Evolutionary conservation across 495 filamentous ascomycete species (phyloP).

Genomic region (Talaromyces thailandensis): DNA sequence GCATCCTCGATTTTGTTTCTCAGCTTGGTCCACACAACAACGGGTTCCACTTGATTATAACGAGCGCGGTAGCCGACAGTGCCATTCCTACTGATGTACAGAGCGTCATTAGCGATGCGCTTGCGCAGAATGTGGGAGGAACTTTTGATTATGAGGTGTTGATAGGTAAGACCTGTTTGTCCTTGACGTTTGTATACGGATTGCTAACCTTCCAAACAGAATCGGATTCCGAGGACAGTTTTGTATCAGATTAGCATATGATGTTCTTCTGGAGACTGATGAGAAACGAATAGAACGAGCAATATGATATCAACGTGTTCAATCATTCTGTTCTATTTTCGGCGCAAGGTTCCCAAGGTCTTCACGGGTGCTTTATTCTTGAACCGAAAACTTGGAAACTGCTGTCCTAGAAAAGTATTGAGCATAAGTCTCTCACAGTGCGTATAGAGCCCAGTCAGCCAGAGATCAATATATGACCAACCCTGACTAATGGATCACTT

Average conservation of each 20-base stretch:
- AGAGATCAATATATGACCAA: too few species aligned
- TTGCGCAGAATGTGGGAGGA: constrained; percentile 26
- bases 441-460: too few species aligned
- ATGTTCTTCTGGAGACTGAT: background rate
- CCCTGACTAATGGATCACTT: too few species aligned
- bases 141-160: constrained; percentile 27
- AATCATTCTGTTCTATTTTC: background rate
- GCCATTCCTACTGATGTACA: constrained; percentile 24
- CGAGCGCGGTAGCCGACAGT: constrained; percentile 23
- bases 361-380: too few species aligned
- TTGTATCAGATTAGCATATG: background rate
- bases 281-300: background rate
- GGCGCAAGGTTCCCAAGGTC: too few species aligned
- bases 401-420: too few species aligned
- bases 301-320: background rate
- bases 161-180: background rate
- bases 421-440: too few species aligned
- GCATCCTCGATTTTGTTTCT: constrained; percentile 36
- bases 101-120: constrained; percentile 22
- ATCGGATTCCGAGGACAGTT: constrained; percentile 1
- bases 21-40: constrained; percentile 24
- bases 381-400: too few species aligned
- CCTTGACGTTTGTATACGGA: background rate
- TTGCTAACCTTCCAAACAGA: background rate
- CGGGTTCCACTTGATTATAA: constrained; percentile 29